Base-by-base conservation (phyloP, 2,329 filamentous ascomycete genomes). In the Trichoderma atroviride region DNA sequence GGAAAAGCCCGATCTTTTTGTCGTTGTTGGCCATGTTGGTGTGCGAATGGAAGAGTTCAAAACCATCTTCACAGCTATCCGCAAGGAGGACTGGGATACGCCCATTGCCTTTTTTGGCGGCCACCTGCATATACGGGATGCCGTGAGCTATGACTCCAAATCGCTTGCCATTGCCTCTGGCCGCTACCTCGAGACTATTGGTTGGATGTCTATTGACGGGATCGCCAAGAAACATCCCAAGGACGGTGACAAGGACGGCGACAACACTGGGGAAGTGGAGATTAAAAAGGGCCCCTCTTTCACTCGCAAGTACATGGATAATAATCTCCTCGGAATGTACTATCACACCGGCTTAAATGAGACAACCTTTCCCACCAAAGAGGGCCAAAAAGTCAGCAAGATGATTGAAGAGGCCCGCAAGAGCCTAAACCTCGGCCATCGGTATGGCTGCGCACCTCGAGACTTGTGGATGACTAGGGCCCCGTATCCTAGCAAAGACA, bases 21-120 rank as follows among this genome's bases (percentile, higher is more conserved):
- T 98, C 2, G 91, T 98, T 4, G 87, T 90, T 63, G 95, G 94
- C 1, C 95, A 98, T 81, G 90, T 97, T 7, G 92, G 92, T 0
- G 87, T 96, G 55, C 89, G 91, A 56, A 96, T 94, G 77, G 83
- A 87, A 24, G 95, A 97, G 79, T 95, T 92, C 77, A 87, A 90
- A 71, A 83, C 87, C 66, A 88, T 98, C 63, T 96, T 90, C 82
- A 89, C 87, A 43, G 92, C 90, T 11, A 94, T 98, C 73, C 88
- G 95, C 35, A 85, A 88, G 64, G 85, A 88, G 71, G 91, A 93
- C 72, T 92, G 90, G 88, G 88, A 93, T 75, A 93, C 88, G 0
- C 94, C 95, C 0, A 96, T 98, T 69, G 91, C 92, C 70, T 94
- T 97, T 80, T 96, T 98, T 71, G 95, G 93, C 10, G 95, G 95